Evolutionary conservation across 306 rosid species (phyloP).

Genomic region (Dryas octopetala): DNA sequence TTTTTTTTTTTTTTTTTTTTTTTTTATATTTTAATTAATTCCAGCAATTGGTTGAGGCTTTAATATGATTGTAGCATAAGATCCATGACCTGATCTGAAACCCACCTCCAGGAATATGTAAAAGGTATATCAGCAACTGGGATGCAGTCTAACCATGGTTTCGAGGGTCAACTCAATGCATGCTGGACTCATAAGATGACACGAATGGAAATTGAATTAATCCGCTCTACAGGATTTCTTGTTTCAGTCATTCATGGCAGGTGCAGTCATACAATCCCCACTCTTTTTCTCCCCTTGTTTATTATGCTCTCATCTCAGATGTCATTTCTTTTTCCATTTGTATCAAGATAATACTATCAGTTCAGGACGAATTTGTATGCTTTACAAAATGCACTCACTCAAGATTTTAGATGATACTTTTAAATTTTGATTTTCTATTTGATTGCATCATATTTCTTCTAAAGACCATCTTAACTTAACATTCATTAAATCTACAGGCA

Average conservation of each 20-base stretch:
- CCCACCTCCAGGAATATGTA: conserved; percentile 77
- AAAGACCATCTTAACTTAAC: conserved; percentile 21
- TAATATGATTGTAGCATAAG: neutral
- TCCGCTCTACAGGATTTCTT: conserved; percentile 74
- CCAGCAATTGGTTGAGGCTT: neutral
- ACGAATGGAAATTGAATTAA: conserved; percentile 56
- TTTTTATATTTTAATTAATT: neutral
- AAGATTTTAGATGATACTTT: neutral
- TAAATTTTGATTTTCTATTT: neutral
- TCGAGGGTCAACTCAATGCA: conserved; percentile 83
- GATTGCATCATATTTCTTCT: neutral
- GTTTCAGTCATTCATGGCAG: conserved; percentile 93
- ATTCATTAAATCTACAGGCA: conserved; percentile 44
- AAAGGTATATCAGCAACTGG: conserved; percentile 75
- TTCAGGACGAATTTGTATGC: neutral
- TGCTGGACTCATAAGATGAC: conserved; percentile 92
- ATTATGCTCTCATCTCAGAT: neutral
- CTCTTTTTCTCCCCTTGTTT: neutral
- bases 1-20: neutral
- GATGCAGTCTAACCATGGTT: conserved; percentile 83
- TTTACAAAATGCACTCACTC: neutral
- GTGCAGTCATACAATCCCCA: conserved; percentile 35
- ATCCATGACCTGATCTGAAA: conserved; percentile 22
- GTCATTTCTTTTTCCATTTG: neutral
- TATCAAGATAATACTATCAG: neutral